A percentile compares a stretch with the other conserved stretches of the same genome.
These are phyloP conservation scores for Clitoria ternatea DNA, from an alignment of 306 rosid species.

Conservation along the genomic window DNA sequence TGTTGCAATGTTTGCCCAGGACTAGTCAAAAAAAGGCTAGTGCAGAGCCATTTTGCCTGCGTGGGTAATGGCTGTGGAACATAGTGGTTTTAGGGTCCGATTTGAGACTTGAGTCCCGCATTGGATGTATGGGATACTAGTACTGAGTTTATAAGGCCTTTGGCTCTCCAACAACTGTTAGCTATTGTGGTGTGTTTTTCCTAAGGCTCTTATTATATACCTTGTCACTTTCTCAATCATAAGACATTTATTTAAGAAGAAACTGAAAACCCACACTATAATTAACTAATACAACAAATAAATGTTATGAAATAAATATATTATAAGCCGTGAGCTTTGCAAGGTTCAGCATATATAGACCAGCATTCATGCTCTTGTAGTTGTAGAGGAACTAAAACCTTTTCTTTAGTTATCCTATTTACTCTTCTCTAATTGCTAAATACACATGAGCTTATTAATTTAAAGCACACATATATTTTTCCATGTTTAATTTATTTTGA, in stretches of 20 bases:
- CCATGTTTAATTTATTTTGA: conserved; percentile 9
- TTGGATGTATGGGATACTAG: too few species aligned
- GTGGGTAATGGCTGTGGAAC: too few species aligned
- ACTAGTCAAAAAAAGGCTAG: too few species aligned
- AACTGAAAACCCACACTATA: not conserved
- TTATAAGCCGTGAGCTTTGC: not conserved
- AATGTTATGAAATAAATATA: not conserved
- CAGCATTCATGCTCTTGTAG: not conserved
- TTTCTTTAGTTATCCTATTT: not conserved
- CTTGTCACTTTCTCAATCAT: not conserved
- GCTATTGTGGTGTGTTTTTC: too few species aligned
- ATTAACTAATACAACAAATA: not conserved
- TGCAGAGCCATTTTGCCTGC: too few species aligned
- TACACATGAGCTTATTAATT: not conserved
- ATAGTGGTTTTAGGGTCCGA: too few species aligned
- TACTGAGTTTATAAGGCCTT: too few species aligned
- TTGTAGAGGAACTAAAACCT: conserved; percentile 7
- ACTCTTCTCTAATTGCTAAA: not conserved
- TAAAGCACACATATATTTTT: not conserved
- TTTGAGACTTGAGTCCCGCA: too few species aligned
- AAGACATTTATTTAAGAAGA: not conserved
- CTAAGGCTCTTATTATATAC: too few species aligned
- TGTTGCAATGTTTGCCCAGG: too few species aligned
- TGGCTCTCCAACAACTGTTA: too few species aligned
- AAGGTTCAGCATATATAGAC: not conserved